A percentile compares a stretch with the other conserved stretches of the same genome.
phyloP scores from a whole-genome alignment of 139 green algal species.

The Chlamydomonas schloesseri region DNA sequence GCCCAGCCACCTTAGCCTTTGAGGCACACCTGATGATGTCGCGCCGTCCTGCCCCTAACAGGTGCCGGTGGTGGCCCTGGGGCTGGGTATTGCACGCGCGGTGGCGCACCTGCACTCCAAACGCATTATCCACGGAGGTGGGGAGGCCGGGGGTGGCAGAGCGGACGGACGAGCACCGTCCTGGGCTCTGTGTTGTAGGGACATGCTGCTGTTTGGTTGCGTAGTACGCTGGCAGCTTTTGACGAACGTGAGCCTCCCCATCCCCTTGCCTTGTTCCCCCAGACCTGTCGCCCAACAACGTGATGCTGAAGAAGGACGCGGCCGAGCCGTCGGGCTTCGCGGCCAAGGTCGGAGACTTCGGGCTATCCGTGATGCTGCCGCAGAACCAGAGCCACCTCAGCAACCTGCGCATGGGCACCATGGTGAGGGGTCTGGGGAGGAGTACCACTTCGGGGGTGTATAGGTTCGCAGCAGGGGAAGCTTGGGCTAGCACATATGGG shows the following conservation, averaged over 20 bases:
- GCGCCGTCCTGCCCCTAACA: too few relatives aligned
- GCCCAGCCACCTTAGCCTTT: too few relatives aligned
- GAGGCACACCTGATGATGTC: too few relatives aligned
- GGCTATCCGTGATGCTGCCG: slow-evolving; percentile 30
- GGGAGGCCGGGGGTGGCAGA: too few relatives aligned
- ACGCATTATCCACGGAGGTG: slow-evolving; percentile 64
- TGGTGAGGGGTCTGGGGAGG: not conserved
- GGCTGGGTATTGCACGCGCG: slow-evolving; percentile 38
- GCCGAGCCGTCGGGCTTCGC: not conserved
- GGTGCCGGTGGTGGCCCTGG: slow-evolving; percentile 10
- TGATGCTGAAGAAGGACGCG: slow-evolving; percentile 42
- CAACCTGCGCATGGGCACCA: slow-evolving; percentile 44
- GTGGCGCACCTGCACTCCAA: slow-evolving; percentile 65
- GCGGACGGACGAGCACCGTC: too few relatives aligned
- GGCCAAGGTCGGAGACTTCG: slow-evolving; percentile 41
- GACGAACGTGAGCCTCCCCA: too few relatives aligned
- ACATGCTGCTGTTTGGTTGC: too few relatives aligned
- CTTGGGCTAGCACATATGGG: too few relatives aligned
- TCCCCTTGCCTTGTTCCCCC: not conserved
- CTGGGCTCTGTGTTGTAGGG: too few relatives aligned
- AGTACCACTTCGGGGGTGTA: too few relatives aligned
- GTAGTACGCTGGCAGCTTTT: too few relatives aligned
- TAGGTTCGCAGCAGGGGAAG: too few relatives aligned
- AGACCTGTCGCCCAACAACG: slow-evolving; percentile 47
- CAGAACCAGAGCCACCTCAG: slow-evolving; percentile 32